Base-by-base conservation (phyloP, 225 moss, liverwort and hornwort species). In the Neckera pumila region DNA sequence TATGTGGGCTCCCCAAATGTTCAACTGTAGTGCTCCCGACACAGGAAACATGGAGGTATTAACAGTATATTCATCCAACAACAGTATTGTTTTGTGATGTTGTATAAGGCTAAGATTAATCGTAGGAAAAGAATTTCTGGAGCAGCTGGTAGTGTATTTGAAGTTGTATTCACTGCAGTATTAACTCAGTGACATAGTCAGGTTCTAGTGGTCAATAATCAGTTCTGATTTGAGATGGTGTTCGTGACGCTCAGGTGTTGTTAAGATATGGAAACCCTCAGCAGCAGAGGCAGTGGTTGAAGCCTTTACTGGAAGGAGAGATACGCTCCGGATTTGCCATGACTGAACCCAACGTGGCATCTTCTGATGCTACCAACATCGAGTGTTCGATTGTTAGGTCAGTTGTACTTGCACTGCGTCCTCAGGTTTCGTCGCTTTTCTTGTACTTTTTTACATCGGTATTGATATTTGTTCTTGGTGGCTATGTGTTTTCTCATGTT, bases 1-100 rank as follows among this genome's bases (percentile, higher is more conserved):
- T 63, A 57, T 96, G 88, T 99, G 96, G 99, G 99, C 99, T 90
- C 95, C 99, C 43, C 96, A 95, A 88, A 90, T 97, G 88, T 95
- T 99, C 76, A 99, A 99, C 75, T 99, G 99, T 84, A 95, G 83
- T 88, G 94, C 99, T 84, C 99, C 99, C 40, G 99, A 99, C 88
- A 99, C 99, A 62, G 99, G 99, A 83, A 99, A 99, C 80, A 99
- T 99, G 99, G 99, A 99, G 97, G 99, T 97, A 93, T 82, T 54
- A 26, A 67, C 86, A 63, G 30, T 47, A 69, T 21, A 71, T 76
- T 56, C 70, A 70, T 76, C 40, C 65, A 53, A 27, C 67, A 45
- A 22, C 7, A 83, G 18, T 43, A 53, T 47, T 61, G 21, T 40
- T 76, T 43, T 64, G 14, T 77, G 36, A 71, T 34, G 40, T 43